Evolutionary conservation across 2,329 filamentous ascomycete species (phyloP), one percentile per base, ranked within the genome.

Genomic region (Fusarium scirpi): DNA sequence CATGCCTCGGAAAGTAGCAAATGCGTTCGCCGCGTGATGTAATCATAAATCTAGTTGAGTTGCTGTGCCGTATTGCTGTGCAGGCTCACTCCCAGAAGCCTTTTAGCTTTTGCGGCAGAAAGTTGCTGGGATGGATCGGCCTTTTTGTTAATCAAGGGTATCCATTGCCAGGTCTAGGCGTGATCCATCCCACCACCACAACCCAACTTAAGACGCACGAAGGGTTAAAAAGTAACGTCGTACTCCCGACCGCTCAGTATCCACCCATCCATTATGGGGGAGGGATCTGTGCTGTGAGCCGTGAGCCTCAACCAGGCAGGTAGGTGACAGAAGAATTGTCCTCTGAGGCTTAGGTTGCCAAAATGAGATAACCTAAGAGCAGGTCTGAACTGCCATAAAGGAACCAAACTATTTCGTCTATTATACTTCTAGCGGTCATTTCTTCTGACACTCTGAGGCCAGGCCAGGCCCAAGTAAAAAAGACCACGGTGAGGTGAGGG

Each of bases 101-200:
- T 43, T 30, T 43, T 34, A 29, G 48, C 48, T 44, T 67, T 47
- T 41, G 49, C 49, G 49, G 34, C 32, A 43, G 53, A 44, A 53
- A 52, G 40, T 58, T 43, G 32, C 58, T 56, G 18, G 57, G 56
- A 52, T 56, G 43, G 34, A 44, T 38, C 40, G 44, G 65, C 22
- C 45, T 54, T 44, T 62, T 51, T 58, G 49, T 46, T 25, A 52
- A 60, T 47, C 32, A 44, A 49, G 54, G 48, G 64, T 34, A 52
- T 40, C 44, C 34, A 27, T 52, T 32, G 38, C 43, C 27, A 41
- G 20, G 47, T 34, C 46, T 38, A 45, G 53, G 51, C 30, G 27
- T 58, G 57, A 60, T 59, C 64, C 60, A 70, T 63, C 61, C 69
- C 70, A 72, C 70, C 72, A 74, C 60, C 59, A 70, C 69, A 55